Conservation (phyloP, 2,329 filamentous ascomycete species). For the Venturia nashicola region DNA sequence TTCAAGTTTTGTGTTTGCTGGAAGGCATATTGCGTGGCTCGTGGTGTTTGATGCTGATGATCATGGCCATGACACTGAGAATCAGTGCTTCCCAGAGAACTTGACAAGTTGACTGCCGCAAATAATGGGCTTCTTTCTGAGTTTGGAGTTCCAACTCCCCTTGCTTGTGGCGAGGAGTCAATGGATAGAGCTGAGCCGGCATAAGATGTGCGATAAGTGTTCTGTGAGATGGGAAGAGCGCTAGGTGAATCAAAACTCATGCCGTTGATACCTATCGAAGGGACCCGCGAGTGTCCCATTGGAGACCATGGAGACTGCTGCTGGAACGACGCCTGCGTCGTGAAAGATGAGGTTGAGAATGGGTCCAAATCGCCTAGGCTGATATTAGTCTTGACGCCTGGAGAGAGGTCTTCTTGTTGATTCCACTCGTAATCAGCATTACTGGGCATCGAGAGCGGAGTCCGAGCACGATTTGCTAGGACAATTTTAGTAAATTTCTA, state of each 20-base stretch:
- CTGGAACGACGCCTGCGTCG: background rate
- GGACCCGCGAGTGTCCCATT: background rate
- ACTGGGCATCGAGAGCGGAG: background rate
- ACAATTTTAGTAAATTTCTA: background rate
- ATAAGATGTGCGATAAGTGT: background rate
- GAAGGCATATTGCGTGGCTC: background rate
- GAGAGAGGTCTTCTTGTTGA: background rate
- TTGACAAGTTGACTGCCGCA: background rate
- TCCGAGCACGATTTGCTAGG: background rate
- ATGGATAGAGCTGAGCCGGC: background rate
- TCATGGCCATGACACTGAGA: background rate
- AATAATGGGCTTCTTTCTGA: background rate
- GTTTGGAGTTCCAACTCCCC: background rate
- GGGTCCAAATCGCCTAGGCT: background rate
- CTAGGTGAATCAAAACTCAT: background rate
- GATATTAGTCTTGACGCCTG: background rate
- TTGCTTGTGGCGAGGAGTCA: constrained; percentile 1
- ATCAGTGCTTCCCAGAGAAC: background rate
- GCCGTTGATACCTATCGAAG: background rate
- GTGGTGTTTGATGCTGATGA: background rate
- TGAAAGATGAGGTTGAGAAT: background rate
- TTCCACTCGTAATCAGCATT: background rate
- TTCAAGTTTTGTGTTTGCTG: background rate
- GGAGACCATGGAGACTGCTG: constrained; percentile 1
- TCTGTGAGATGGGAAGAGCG: background rate